Evolutionary conservation across 2,329 filamentous ascomycete species (phyloP), one percentile per base, ranked within the genome.

Genomic region (Trichoderma sp.): DNA sequence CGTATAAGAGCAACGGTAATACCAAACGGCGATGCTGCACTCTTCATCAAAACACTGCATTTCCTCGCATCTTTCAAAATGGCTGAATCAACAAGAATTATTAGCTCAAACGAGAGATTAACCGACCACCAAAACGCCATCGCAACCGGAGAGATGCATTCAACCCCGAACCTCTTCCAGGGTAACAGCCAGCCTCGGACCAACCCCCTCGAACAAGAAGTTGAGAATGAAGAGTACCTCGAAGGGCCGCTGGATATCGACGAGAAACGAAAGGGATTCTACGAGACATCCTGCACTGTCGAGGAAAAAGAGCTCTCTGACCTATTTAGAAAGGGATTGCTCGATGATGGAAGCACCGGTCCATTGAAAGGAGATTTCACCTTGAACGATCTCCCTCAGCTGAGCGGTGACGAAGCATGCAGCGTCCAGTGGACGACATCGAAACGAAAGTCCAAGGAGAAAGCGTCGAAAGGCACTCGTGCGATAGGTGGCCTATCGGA

Each of bases 231-330:
- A 25, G 6, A 37, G 10, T 56, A 64, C 17, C 22, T 53, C 8
- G 50, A 67, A 34, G 59, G 52, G 29, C 61, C 34, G 3, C 19
- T 68, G 17, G 52, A 39, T 9, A 52, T 54, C 2, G 50, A 45
- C 10, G 45, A 56, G 37, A 57, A 15, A 15, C 25, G 17, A 19
- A 25, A 57, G 8, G 29, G 50, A 35, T 64, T 58, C n/a, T 54
- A 56, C 9, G 67, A 67, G 35, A 60, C 22, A 13, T 52, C 42
- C 1, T 69, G 67, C 5, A 67, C 67, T 8, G 48, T 56, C 3
- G 67, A 69, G n/a, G 67, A 69, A 15, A 69, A 69, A 32, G 67
- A 69, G 25, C 37, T 67, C 3, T 67, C 64, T 13, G 67, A 69
- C 27, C 57, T 69, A 12, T 50, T 56, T 6, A 69, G n/a, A 8